Evolutionary conservation across 164 flowering plant species (phyloP).

Genomic region (Magnolia sinica): DNA sequence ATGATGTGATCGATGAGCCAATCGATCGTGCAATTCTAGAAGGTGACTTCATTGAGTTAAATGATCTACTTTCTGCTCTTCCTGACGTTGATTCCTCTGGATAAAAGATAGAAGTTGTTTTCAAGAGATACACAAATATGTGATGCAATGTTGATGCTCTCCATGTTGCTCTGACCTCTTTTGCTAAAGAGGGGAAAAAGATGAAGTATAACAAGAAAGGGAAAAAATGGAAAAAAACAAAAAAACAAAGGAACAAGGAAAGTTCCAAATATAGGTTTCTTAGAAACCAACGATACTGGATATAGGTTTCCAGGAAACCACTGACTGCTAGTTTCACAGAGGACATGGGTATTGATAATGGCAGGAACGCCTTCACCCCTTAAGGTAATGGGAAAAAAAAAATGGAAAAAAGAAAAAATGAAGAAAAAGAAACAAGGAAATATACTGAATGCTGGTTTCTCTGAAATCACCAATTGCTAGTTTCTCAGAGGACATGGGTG

Average conservation of each 20-base stretch:
- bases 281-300: background rate
- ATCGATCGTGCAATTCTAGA: constrained; percentile 5
- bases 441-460: background rate
- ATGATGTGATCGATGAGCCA: constrained; percentile 3
- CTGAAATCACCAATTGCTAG: background rate
- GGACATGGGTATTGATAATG: background rate
- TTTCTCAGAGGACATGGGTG: background rate
- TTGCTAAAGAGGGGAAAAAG: background rate
- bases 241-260: background rate
- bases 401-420: no score
- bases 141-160: background rate
- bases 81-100: background rate
- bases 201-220: background rate
- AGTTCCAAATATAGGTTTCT: background rate
- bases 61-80: constrained; percentile 3
- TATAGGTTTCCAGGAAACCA: background rate
- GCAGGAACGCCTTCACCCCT: background rate
- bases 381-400: background rate
- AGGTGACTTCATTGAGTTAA: constrained; percentile 21
- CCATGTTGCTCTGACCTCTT: background rate
- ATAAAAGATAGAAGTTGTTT: background rate
- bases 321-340: background rate
- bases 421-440: background rate
- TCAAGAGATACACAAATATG: background rate
- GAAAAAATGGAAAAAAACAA: no score